Evolutionary conservation across 2,329 filamentous ascomycete genomes (phyloP), one percentile per base, ranked within the genome.

Genomic region (Orbilia blumenaviensis): DNA sequence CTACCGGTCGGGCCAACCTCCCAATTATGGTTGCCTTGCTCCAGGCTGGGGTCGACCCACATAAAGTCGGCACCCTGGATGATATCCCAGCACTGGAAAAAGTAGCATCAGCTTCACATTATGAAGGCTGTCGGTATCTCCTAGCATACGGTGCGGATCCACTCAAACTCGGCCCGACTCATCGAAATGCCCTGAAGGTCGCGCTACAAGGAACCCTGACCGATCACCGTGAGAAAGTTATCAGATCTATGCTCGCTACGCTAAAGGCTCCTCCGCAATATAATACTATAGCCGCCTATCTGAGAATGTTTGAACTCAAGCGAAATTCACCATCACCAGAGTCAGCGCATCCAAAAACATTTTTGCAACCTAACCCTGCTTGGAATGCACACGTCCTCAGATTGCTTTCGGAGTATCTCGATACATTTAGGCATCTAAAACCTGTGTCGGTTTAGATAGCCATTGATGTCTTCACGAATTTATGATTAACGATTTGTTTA

Each of bases 21-120:
- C n/a, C n/a, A 6, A 12, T 64, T 38, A 23, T 67, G n/a, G 18
- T 10, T 6, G 48, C 54, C 8, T 38, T 75, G n/a, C 56, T 75
- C 18, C 21, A 60, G 10, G 54, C 63, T 4, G 71, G 63, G 0
- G 63, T 50, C 2, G 25, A 58, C 8, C 56, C 46, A 10, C 27
- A 68, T 25, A 32, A 14, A 21, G 12, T 60, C 21, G 71, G 71
- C 0, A 25, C 14, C 1, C 3, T 16, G 0, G 38, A 54, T 10
- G 12, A 14, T 8, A 21, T 21, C 10, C 23, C 71, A 1, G 27
- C 71, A 2, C 23, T 75, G 9, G 34, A 60, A 41, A 48, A 29
- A 4, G 63, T 38, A 2, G 56, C 58, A 16, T 5, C 18, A 3
- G 1, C 6, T 5, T 18, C n/a, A 2, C 32, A 18, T 6, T 46